Conservation (phyloP, 352 stramenopile species). For the Globisporangium rhizosaccharum region DNA sequence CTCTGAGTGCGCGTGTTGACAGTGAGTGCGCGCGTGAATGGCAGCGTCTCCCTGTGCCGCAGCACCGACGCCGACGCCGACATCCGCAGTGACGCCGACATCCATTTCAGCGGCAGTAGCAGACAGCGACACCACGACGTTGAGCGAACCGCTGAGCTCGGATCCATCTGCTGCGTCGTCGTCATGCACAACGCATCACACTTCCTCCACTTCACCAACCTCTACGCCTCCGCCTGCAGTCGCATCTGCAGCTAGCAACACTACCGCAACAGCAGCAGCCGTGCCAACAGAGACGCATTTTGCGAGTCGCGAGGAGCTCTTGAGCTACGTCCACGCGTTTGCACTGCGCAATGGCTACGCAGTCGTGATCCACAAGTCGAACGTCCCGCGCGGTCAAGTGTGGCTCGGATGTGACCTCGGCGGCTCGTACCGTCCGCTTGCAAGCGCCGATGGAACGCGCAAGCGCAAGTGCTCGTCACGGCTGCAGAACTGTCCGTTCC, state of each 20-base stretch:
- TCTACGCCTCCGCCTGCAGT: neutral
- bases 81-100: neutral
- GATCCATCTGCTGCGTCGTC: neutral
- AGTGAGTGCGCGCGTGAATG: slow-evolving; percentile 6
- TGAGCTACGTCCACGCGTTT: slow-evolving; percentile 32
- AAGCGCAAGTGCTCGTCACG: slow-evolving; percentile 31
- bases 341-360: slow-evolving; percentile 33
- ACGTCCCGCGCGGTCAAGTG: slow-evolving; percentile 35
- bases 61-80: neutral
- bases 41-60: neutral
- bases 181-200: no score
- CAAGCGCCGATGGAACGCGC: slow-evolving; percentile 6
- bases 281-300: slow-evolving; percentile 21
- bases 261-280: neutral
- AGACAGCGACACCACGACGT: neutral
- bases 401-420: slow-evolving; percentile 46
- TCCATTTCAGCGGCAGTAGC: neutral
- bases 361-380: slow-evolving; percentile 43
- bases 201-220: neutral
- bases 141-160: neutral
- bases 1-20: no score
- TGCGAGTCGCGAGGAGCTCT: slow-evolving; percentile 28
- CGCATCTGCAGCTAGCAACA: neutral
- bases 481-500: slow-evolving; percentile 35
- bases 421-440: slow-evolving; percentile 12